phyloP scores from a whole-genome alignment of 495 filamentous ascomycete genomes.

The Friedmanniomyces endolithicus region DNA sequence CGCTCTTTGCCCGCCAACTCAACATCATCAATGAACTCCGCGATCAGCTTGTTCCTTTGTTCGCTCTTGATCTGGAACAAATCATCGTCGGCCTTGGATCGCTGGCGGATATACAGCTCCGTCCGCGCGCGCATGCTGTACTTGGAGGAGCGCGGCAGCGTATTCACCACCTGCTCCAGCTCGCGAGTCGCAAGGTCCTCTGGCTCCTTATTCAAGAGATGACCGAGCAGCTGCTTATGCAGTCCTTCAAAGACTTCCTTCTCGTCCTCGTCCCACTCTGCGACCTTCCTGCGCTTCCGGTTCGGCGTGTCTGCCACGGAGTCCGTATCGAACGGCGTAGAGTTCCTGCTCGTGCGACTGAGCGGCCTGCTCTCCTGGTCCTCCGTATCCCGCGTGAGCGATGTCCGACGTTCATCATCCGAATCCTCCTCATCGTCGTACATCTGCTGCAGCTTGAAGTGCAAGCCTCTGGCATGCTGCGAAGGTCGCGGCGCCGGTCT shows the following conservation, averaged over 20 bases:
- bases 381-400: constrained; percentile 59
- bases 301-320: constrained; percentile 24
- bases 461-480: constrained; percentile 43
- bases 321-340: constrained; percentile 54
- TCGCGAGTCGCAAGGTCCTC: constrained; percentile 33
- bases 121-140: constrained; percentile 60
- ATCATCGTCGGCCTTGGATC: constrained; percentile 64
- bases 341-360: constrained; percentile 62
- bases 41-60: constrained; percentile 20
- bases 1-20: constrained; percentile 26
- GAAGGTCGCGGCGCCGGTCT: constrained; percentile 38
- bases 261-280: constrained; percentile 26
- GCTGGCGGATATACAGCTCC: constrained; percentile 51
- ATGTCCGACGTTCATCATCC: constrained; percentile 41
- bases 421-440: constrained; percentile 37
- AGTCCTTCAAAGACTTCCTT: constrained; percentile 29
- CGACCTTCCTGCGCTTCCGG: constrained; percentile 28
- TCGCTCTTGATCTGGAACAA: constrained; percentile 47
- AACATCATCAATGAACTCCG: constrained; percentile 33
- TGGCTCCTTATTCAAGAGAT: constrained; percentile 33
- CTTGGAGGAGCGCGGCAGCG: constrained; percentile 38
- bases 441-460: constrained; percentile 38
- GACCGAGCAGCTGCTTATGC: constrained; percentile 26
- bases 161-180: constrained; percentile 30
- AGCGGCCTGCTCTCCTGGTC: constrained; percentile 69